Evolutionary conservation across 148 eudicot species (phyloP).

Genomic region (Polygonum aviculare): DNA sequence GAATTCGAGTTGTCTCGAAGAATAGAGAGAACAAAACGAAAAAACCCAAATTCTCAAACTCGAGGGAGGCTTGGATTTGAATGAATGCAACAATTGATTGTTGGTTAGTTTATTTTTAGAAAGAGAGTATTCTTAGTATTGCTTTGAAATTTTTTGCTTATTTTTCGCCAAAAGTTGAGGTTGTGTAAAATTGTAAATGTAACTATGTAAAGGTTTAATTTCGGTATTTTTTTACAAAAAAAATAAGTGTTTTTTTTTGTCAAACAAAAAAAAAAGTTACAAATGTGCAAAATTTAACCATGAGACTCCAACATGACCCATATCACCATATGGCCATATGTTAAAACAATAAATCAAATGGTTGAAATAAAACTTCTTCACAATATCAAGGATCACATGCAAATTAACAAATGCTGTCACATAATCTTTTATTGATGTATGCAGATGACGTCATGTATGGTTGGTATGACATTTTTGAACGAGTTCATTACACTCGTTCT

Average conservation of each 20-base stretch:
- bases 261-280: too few species aligned
- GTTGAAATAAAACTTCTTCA: too few species aligned
- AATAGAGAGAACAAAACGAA: not conserved
- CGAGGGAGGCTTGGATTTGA: not conserved
- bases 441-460: too few species aligned
- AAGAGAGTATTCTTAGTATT: not conserved
- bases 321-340: too few species aligned
- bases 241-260: too few species aligned
- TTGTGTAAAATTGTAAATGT: not conserved
- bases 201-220: not conserved
- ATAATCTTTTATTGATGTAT: too few species aligned
- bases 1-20: conserved; percentile 9
- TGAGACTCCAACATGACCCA: too few species aligned
- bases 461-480: not conserved
- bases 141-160: not conserved
- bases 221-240: not conserved
- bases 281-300: too few species aligned
- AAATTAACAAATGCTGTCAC: too few species aligned
- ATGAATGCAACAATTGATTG: not conserved
- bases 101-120: not conserved
- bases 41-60: not conserved
- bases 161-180: not conserved
- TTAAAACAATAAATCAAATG: too few species aligned
- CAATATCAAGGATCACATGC: too few species aligned
- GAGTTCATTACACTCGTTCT: too few species aligned